Percentiles rank a stretch among this genome's conserved stretches.
phyloP scores from a whole-genome alignment of 2,329 filamentous ascomycete genomes.

The Fusarium caatingaense region DNA sequence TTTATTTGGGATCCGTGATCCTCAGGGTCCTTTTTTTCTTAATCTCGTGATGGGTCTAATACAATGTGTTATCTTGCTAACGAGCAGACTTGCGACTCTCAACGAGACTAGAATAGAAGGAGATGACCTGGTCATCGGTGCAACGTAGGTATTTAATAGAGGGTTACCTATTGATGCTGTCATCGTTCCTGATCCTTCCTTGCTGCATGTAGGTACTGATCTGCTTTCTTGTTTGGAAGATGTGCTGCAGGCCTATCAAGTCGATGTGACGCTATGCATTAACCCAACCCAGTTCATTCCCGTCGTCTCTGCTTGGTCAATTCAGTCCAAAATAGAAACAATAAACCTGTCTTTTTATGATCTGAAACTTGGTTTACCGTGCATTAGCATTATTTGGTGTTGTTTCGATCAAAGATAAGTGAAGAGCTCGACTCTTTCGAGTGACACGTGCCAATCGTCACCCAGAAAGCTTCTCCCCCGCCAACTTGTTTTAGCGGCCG shows the following conservation, averaged over 20 bases:
- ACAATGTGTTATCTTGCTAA: background rate
- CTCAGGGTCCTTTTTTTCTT: background rate
- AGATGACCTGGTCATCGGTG: background rate
- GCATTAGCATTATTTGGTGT: background rate
- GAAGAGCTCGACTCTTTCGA: background rate
- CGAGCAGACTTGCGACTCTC: background rate
- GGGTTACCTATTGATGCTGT: slow-evolving; percentile 8
- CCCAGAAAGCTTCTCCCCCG: slow-evolving; percentile 19
- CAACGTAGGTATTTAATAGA: background rate
- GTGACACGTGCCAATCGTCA: slow-evolving; percentile 35
- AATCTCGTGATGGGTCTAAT: background rate
- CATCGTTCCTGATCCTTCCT: slow-evolving; percentile 33
- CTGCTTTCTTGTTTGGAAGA: slow-evolving; percentile 30
- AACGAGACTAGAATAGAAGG: background rate
- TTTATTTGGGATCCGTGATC: background rate
- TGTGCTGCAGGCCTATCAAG: slow-evolving; percentile 35
- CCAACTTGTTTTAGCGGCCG: slow-evolving; percentile 32
- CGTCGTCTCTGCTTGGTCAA: slow-evolving; percentile 23
- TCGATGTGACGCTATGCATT: slow-evolving; percentile 39
- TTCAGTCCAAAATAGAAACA: background rate
- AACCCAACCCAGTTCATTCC: slow-evolving; percentile 11
- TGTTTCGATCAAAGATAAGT: background rate
- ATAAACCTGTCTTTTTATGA: slow-evolving; percentile 23
- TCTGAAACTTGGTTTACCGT: slow-evolving; percentile 21
- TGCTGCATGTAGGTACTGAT: slow-evolving; percentile 33